phyloP scores from a whole-genome alignment of 495 filamentous ascomycete species.

The Neurospora tetrasperma region DNA sequence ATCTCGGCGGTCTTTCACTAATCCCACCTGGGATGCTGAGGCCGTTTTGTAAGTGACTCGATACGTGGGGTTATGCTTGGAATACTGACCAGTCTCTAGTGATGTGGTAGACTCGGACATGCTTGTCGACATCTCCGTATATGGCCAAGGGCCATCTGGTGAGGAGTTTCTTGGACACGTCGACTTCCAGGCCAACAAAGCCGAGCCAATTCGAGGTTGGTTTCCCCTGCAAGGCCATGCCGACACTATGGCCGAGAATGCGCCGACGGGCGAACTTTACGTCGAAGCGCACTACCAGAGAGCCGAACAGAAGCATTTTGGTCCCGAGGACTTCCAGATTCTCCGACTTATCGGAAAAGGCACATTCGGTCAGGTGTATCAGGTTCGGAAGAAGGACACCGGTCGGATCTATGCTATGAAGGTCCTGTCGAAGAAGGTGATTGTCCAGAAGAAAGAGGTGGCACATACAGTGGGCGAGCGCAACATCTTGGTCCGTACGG shows the following conservation, averaged over 20 bases:
- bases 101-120: conserved; percentile 91
- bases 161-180: conserved; percentile 92
- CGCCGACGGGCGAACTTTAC: conserved; percentile 81
- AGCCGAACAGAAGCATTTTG: conserved; percentile 86
- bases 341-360: conserved; percentile 95
- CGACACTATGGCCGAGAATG: conserved; percentile 41
- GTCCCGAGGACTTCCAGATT: conserved; percentile 94
- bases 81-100: conserved; percentile 42
- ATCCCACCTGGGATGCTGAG: conserved; percentile 92
- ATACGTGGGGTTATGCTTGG: not conserved
- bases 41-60: conserved; percentile 70
- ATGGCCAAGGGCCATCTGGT: conserved; percentile 66
- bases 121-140: conserved; percentile 86
- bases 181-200: conserved; percentile 55
- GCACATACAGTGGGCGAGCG: conserved; percentile 93
- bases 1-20: conserved; percentile 54
- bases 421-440: conserved; percentile 97
- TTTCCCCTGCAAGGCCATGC: conserved; percentile 61
- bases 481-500: conserved; percentile 93
- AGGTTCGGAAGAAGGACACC: conserved; percentile 97
- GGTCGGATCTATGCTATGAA: conserved; percentile 98
- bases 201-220: conserved; percentile 68
- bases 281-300: conserved; percentile 78
- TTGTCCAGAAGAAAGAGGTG: conserved; percentile 98
- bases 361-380: conserved; percentile 99